Evolutionary conservation across 441 rosid genomes (phyloP).

Genomic region (Brassica balearica): DNA sequence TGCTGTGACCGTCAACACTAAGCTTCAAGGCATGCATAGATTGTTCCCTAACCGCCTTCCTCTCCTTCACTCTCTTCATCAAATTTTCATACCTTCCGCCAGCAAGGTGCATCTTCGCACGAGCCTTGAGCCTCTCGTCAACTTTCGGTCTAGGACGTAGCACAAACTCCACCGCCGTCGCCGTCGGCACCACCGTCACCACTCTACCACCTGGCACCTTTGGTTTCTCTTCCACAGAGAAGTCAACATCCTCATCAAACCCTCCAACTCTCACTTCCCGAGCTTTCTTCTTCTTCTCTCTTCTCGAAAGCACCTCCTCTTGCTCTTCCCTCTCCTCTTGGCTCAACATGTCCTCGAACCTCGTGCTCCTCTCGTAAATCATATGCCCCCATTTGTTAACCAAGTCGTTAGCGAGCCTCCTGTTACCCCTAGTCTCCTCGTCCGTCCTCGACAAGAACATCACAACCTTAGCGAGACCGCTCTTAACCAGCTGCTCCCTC

Average conservation of each 20-base stretch:
- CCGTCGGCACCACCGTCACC: constrained; percentile 61
- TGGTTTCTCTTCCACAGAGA: constrained; percentile 58
- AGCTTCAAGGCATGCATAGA: constrained; percentile 65
- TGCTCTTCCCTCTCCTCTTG: constrained; percentile 62
- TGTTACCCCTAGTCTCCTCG: constrained; percentile 82
- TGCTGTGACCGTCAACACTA: constrained; percentile 69
- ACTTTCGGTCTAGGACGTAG: constrained; percentile 79
- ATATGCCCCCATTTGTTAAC: constrained; percentile 90
- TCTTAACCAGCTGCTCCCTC: constrained; percentile 77
- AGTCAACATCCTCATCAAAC: constrained; percentile 69
- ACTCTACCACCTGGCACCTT: constrained; percentile 50
- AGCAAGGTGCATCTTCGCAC: constrained; percentile 46
- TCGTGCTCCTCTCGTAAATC: constrained; percentile 82
- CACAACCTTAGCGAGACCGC: constrained; percentile 91
- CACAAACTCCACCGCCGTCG: constrained; percentile 73
- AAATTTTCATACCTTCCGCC: constrained; percentile 23
- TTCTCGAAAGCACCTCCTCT: constrained; percentile 39
- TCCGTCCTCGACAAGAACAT: constrained; percentile 89
- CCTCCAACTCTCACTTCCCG: constrained; percentile 55
- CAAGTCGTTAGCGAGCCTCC: constrained; percentile 82
- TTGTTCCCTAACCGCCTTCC: constrained; percentile 57
- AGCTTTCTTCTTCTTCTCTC: constrained; percentile 56
- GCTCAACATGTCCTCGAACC: constrained; percentile 79
- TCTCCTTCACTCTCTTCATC: constrained; percentile 66
- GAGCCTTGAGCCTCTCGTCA: constrained; percentile 65